A percentile compares a stretch with the other conserved stretches of the same genome.
Conservation (phyloP, 257 asterid species). For the Nicotiana noctiflora region DNA sequence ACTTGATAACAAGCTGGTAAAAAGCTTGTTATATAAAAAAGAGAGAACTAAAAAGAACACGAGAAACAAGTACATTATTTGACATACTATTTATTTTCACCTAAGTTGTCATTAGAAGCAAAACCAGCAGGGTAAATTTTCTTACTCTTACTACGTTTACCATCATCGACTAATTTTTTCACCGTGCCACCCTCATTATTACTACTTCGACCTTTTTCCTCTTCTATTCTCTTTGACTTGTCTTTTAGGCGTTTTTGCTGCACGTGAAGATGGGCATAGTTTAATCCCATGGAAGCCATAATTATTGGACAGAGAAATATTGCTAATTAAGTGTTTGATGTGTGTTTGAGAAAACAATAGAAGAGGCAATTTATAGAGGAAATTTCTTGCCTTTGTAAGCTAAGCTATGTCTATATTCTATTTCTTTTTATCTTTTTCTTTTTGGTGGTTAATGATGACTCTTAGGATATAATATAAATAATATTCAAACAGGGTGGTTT, state of each 20-base stretch:
- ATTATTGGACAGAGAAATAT: neutral
- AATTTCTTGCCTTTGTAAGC: neutral
- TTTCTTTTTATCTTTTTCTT: neutral
- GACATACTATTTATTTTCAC: neutral
- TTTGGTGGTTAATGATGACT: slow-evolving; percentile 1
- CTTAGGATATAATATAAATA: neutral
- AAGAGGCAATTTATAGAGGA: slow-evolving; percentile 31
- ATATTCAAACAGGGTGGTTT: slow-evolving; percentile 5
- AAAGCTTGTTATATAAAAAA: no score
- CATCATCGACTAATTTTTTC: slow-evolving; percentile 12
- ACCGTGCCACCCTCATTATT: neutral
- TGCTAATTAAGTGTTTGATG: neutral
- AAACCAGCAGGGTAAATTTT: slow-evolving; percentile 32
- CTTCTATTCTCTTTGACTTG: slow-evolving; percentile 23
- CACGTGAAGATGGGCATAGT: slow-evolving; percentile 29
- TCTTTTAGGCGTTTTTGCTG: slow-evolving; percentile 40
- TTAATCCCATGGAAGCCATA: slow-evolving; percentile 44
- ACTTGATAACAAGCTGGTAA: no score
- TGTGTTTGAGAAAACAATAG: neutral
- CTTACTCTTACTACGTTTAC: slow-evolving; percentile 17
- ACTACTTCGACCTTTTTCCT: slow-evolving; percentile 14
- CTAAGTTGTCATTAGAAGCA: slow-evolving; percentile 5
- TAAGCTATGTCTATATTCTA: neutral
- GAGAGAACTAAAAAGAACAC: no score
- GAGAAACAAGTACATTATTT: neutral